Evolutionary conservation across 1,284 basidiomycete genomes (phyloP).

Genomic region (Anthracocystis panici-leucophaei): DNA sequence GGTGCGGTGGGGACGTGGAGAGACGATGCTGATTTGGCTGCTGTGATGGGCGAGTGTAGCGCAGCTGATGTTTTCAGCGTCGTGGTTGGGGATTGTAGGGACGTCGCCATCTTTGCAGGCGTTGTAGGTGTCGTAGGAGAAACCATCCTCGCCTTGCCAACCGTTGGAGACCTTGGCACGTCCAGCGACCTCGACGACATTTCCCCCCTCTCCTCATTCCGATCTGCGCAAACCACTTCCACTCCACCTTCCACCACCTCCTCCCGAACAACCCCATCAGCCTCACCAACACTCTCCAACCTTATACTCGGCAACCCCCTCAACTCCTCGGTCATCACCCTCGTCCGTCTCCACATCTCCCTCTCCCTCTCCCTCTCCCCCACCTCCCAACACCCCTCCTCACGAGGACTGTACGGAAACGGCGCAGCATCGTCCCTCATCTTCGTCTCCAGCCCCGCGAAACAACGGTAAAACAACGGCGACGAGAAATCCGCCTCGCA

Average conservation of each 20-base stretch:
- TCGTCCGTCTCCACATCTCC: not conserved
- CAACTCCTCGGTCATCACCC: not conserved
- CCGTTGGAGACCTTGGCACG: constrained; percentile 1
- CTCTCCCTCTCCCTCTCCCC: not conserved
- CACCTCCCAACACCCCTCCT: constrained; percentile 5
- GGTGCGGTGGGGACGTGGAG: not conserved
- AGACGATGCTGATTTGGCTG: not conserved
- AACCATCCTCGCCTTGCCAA: too few species aligned
- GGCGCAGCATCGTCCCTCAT: constrained; percentile 26
- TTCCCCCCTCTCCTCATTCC: too few species aligned
- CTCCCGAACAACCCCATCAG: too few species aligned
- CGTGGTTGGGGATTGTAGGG: not conserved
- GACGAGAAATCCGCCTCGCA: constrained; percentile 8
- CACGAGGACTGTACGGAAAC: constrained; percentile 41
- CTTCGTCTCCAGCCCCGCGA: not conserved
- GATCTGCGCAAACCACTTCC: too few species aligned
- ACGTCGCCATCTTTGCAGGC: not conserved
- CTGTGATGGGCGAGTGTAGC: not conserved
- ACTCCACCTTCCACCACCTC: too few species aligned
- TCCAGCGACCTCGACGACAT: too few species aligned
- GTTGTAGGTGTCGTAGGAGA: not conserved
- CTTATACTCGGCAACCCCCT: not conserved
- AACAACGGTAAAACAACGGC: constrained; percentile 23
- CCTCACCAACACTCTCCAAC: not conserved
- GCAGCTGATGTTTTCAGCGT: too few species aligned